phyloP scores from a whole-genome alignment of 192 early-diverging fungal species.

The Coemansia aciculifera region DNA sequence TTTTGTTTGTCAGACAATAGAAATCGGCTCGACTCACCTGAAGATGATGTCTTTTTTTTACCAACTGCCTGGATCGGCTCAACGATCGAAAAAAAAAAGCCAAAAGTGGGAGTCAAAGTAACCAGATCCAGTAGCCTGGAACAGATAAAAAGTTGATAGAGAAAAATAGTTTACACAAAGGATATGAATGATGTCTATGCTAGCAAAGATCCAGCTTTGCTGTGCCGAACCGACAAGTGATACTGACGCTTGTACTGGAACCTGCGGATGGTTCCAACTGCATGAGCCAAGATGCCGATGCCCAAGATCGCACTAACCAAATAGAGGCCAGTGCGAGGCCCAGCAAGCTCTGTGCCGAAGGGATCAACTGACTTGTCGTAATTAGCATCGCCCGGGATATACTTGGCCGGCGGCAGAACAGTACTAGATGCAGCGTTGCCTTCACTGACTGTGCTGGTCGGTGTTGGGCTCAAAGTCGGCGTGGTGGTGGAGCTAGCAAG shows the following conservation, averaged over 20 bases:
- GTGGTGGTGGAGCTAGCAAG: neutral
- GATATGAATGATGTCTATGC: constrained; percentile 13
- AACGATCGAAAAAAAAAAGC: too few species aligned
- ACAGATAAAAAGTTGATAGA: neutral
- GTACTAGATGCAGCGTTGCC: neutral
- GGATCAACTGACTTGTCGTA: constrained; percentile 36
- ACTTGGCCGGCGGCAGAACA: constrained; percentile 42
- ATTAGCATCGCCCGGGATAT: constrained; percentile 47
- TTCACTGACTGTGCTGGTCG: neutral
- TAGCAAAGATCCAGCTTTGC: constrained; percentile 19
- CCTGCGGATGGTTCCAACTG: constrained; percentile 29
- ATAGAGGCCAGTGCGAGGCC: constrained; percentile 36
- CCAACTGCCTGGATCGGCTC: neutral
- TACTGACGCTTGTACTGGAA: constrained; percentile 45
- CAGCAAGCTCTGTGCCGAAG: constrained; percentile 34
- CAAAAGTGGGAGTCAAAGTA: too few species aligned
- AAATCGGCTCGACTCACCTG: neutral
- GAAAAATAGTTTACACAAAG: neutral
- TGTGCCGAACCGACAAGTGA: constrained; percentile 23
- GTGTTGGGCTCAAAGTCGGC: neutral
- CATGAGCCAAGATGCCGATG: constrained; percentile 39
- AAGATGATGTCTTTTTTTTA: neutral
- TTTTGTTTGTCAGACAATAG: neutral
- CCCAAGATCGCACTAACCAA: constrained; percentile 40
- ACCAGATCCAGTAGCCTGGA: neutral